Evolutionary conservation across 2,329 filamentous ascomycete genomes (phyloP).

Genomic region (Pleoardoris graminearum): DNA sequence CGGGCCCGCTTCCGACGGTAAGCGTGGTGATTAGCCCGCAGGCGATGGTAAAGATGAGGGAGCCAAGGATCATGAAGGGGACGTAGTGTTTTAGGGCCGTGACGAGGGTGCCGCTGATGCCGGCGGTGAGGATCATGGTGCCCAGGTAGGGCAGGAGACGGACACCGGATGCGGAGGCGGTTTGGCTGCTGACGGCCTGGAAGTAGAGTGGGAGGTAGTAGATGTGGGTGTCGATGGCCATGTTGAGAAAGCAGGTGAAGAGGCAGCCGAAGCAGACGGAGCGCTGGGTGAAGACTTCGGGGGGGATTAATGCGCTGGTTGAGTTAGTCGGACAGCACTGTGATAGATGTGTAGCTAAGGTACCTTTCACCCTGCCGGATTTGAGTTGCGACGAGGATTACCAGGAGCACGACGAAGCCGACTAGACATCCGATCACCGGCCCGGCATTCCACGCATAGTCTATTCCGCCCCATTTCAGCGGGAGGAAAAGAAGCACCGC

Average conservation of each 20-base stretch:
- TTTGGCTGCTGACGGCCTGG: slow-evolving; percentile 48
- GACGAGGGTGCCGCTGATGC: slow-evolving; percentile 30
- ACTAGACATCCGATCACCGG: neutral
- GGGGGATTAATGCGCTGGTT: too few relatives aligned
- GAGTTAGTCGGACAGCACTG: too few relatives aligned
- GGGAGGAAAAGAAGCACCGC: neutral
- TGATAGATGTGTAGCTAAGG: too few relatives aligned
- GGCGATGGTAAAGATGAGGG: slow-evolving; percentile 41
- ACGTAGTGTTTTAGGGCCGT: slow-evolving; percentile 34
- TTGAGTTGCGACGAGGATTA: neutral
- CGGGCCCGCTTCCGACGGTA: slow-evolving; percentile 23
- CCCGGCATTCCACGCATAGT: neutral
- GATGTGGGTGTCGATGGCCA: slow-evolving; percentile 17
- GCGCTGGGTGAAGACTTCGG: too few relatives aligned
- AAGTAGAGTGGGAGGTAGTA: slow-evolving; percentile 49
- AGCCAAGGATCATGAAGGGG: slow-evolving; percentile 44
- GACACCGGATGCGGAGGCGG: slow-evolving; percentile 41
- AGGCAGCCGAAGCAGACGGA: too few relatives aligned
- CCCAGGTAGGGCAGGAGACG: slow-evolving; percentile 36
- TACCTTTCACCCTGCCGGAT: neutral
- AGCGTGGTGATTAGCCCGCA: slow-evolving; percentile 44
- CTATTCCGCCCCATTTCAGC: neutral
- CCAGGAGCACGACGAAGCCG: neutral
- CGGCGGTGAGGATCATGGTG: slow-evolving; percentile 25
- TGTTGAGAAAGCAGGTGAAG: neutral